These are phyloP conservation scores for Russula earlei DNA, from an alignment of 768 basidiomycete species.

Conservation along the genomic window DNA sequence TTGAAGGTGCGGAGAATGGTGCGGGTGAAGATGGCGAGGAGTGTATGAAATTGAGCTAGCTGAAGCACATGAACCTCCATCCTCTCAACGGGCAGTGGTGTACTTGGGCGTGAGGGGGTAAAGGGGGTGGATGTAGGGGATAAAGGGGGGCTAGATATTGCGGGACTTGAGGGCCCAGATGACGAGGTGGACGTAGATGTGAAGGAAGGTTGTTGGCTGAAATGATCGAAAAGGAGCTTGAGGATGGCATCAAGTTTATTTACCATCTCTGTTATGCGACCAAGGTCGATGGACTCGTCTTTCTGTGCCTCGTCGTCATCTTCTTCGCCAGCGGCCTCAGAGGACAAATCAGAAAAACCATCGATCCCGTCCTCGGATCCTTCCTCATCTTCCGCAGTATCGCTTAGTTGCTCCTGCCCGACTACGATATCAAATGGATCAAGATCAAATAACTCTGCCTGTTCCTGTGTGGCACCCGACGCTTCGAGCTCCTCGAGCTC, in stretches of 20 bases:
- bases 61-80: conserved; percentile 31
- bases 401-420: conserved; percentile 64
- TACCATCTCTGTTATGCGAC: conserved; percentile 77
- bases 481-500: conserved; percentile 88
- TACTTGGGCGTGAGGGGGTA: neutral
- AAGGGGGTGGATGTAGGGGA: conserved; percentile 9
- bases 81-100: conserved; percentile 20
- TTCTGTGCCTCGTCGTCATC: conserved; percentile 30
- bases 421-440: conserved; percentile 83
- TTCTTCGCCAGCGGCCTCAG: conserved; percentile 48
- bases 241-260: conserved; percentile 87
- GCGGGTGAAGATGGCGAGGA: conserved; percentile 89
- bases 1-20: conserved; percentile 93
- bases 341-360: conserved; percentile 66
- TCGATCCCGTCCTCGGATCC: conserved; percentile 35
- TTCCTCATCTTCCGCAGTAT: conserved; percentile 40
- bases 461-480: conserved; percentile 37
- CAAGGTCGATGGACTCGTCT: conserved; percentile 48
- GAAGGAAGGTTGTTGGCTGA: conserved; percentile 41
- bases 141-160: conserved; percentile 23
- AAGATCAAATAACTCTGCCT: conserved; percentile 55
- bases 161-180: conserved; percentile 23
- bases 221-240: conserved; percentile 76
- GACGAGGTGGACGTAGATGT: conserved; percentile 24
- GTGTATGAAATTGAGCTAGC: conserved; percentile 68